Base-by-base conservation (phyloP, 2,329 filamentous ascomycete species). In the Fusarium sp. region DNA sequence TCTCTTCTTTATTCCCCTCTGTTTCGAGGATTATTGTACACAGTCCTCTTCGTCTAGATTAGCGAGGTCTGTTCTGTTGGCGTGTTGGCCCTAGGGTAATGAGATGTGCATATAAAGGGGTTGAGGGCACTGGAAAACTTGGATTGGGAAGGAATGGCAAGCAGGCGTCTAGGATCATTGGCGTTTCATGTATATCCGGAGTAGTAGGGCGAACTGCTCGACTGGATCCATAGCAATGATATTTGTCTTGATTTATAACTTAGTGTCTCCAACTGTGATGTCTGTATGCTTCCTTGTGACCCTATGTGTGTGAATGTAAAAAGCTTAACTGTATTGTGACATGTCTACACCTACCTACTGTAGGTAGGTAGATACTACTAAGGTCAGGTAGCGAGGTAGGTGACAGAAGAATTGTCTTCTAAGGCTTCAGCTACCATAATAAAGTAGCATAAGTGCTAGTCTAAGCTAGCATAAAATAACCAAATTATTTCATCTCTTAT, bases 141-240 rank as follows among this genome's bases (percentile, higher is more conserved):
- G 69, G 53, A 61, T 53, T 60, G 54, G 69, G 53, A 49, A 40
- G 69, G 65, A 64, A 58, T 57, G 60, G 58, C 58, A 58, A 44
- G 51, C 49, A 58, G 69, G 66, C 62, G 69, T 72, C 60, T 59
- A 55, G 68, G 69, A 62, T 68, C 29, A 57, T 52, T 71, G 69
- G 73, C 62, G 69, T 71, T 70, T 65, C 52, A 60, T 75, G 66
- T 74, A 71, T 61, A 73, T 75, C 73, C 54, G 61, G 73, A 74
- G 62, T 53, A 74, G 61, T 52, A 62, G 61, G 58, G 71, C 67
- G 67, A 70, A 52, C 61, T 74, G 61, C 65, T 71, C 48, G 65
- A 65, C 58, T 60, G 64, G 51, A 58, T 69, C 70, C 67, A 68
- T 63, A 75, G 65, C 64, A 54, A 75, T 65, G 67, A 55, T 64